These are phyloP conservation scores for Guyanaporus albipodus DNA, from an alignment of 768 basidiomycete genomes.

Conservation along the genomic window DNA sequence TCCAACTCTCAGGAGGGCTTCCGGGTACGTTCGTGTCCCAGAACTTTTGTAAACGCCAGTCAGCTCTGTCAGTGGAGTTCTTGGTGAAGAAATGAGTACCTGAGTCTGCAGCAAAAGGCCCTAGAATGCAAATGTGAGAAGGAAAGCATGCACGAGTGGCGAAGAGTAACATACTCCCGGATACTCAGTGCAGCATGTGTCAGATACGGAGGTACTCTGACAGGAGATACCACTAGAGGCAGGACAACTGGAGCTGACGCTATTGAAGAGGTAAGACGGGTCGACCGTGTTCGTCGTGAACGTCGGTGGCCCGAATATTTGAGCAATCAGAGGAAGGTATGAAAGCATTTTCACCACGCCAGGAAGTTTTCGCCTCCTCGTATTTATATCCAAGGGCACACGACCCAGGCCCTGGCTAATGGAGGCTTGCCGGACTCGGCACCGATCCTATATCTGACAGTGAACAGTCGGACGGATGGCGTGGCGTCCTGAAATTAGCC, in stretches of 20 bases:
- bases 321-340: slow-evolving; percentile 19
- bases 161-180: slow-evolving; percentile 50
- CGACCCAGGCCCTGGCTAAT: too few species aligned
- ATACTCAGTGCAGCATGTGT: slow-evolving; percentile 61
- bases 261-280: slow-evolving; percentile 28
- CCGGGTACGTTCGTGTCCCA: slow-evolving; percentile 67
- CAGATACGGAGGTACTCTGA: slow-evolving; percentile 42
- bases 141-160: neutral
- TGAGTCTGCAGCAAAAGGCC: slow-evolving; percentile 59
- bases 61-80: neutral
- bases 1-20: slow-evolving; percentile 68
- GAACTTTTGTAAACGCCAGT: slow-evolving; percentile 42
- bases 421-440: neutral
- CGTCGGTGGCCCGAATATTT: slow-evolving; percentile 20
- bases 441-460: neutral
- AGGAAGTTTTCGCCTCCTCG: neutral
- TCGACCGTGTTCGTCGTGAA: slow-evolving; percentile 19
- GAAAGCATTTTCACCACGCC: slow-evolving; percentile 12
- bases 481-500: too few species aligned
- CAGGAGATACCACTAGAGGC: slow-evolving; percentile 50
- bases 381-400: slow-evolving; percentile 13
- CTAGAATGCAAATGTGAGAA: slow-evolving; percentile 28
- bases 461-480: too few species aligned
- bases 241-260: slow-evolving; percentile 49
- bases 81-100: slow-evolving; percentile 19